These are phyloP conservation scores for Coemansia sp. DNA, from an alignment of 192 early-diverging fungal species.

Conservation along the genomic window DNA sequence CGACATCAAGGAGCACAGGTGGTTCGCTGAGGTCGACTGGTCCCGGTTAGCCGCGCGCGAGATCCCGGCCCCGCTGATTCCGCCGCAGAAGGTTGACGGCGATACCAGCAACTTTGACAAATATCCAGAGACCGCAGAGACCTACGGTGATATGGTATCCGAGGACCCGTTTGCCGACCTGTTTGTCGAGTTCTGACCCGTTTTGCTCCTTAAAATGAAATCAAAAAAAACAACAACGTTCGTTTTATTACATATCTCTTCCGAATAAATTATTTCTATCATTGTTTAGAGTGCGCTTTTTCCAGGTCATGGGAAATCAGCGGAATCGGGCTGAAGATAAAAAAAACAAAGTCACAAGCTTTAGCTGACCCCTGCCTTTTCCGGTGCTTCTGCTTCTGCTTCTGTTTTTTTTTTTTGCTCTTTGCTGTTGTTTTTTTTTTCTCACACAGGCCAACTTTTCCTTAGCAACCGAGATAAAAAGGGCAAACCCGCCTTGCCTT, in stretches of 20 bases:
- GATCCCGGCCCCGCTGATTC: conserved; percentile 85
- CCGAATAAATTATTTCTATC: neutral
- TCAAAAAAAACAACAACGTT: neutral
- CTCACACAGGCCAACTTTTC: too few relatives aligned
- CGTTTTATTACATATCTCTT: too few relatives aligned
- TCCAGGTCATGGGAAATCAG: neutral
- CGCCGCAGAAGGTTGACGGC: conserved; percentile 75
- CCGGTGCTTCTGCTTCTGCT: too few relatives aligned
- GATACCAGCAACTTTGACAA: conserved; percentile 94
- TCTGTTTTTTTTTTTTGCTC: too few relatives aligned
- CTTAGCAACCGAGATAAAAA: too few relatives aligned
- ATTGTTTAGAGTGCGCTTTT: too few relatives aligned
- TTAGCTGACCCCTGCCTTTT: too few relatives aligned
- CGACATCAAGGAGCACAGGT: conserved; percentile 93
- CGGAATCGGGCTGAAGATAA: too few relatives aligned
- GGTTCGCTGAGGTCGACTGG: conserved; percentile 96
- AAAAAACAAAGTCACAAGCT: too few relatives aligned
- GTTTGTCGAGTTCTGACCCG: conserved; percentile 71
- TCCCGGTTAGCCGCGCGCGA: conserved; percentile 67
- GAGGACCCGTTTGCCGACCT: conserved; percentile 72
- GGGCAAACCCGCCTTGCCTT: too few relatives aligned
- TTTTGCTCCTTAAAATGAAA: neutral
- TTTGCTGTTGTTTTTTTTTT: too few relatives aligned
- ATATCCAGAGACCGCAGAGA: conserved; percentile 89
- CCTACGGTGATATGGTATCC: conserved; percentile 72